Conservation (phyloP, 495 filamentous ascomycete genomes). For the Peziza echinospora region DNA sequence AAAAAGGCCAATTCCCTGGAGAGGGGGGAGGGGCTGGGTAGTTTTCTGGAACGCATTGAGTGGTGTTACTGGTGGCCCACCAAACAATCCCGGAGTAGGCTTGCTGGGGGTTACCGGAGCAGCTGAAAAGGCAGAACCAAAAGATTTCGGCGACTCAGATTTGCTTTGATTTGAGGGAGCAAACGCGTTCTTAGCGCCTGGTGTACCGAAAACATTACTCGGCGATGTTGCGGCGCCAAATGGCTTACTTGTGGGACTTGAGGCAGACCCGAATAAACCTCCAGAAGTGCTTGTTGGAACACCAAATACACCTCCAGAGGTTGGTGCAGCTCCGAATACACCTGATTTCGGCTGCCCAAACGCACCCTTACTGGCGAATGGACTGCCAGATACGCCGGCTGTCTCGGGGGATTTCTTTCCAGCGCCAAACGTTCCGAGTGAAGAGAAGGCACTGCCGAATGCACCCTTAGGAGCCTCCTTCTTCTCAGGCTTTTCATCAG, state of each 20-base stretch:
- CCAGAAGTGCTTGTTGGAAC: background rate
- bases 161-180: too few species aligned
- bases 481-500: background rate
- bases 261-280: constrained; percentile 4
- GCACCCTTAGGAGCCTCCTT: background rate
- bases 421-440: background rate
- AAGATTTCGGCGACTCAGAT: too few species aligned
- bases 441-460: background rate
- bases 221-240: too few species aligned
- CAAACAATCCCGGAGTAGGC: too few species aligned
- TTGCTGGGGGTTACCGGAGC: too few species aligned
- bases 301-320: background rate
- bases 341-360: background rate
- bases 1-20: too few species aligned
- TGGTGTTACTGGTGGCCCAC: too few species aligned
- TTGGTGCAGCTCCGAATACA: background rate
- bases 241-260: too few species aligned
- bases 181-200: too few species aligned
- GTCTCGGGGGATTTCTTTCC: background rate
- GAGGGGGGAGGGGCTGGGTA: background rate
- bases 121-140: too few species aligned
- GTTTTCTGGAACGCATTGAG: background rate
- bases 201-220: too few species aligned
- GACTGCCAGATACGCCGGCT: constrained; percentile 3
- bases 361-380: constrained; percentile 3